Evolutionary conservation across 1,284 basidiomycete species (phyloP), one percentile per base, ranked within the genome.

Genomic region (Cerioporus squamosus): DNA sequence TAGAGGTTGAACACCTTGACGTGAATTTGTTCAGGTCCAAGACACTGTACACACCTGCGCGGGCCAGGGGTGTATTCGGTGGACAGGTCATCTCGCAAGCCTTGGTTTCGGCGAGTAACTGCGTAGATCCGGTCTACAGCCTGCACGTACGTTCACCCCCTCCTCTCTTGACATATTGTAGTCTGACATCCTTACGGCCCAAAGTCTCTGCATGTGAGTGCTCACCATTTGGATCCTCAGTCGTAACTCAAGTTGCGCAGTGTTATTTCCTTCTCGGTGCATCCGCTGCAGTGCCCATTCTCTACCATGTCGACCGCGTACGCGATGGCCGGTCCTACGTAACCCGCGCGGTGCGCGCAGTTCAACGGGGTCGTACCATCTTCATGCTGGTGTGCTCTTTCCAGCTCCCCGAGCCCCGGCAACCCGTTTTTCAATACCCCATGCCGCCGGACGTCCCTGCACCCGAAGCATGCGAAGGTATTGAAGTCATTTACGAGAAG

Each of bases 31-130:
- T 87, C 71, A 84, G 89, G 33, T 92, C 90, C 0, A 88, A 85
- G 66, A 84, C 84, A 1, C 79, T 95, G 1, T 91, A 85, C 81
- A 63, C 86, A 15, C 93, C 92, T 0, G 71, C 74, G 10, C 78
- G 81, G 18, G 83, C 84, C 18, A 81, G 93, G 59, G 93, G 94
- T 23, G 93, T 94, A 5, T 96, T 94, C 67, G 94, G 95, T 54
- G 95, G 94, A 63, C 91, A 93, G 71, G 94, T 96, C 58, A 94
- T 97, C 64, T 94, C 90, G 9, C 94, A 95, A 69, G 91, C 92
- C 5, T 77, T 95, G 29, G 84, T 91, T 15, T 86, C 92, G 14
- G 93, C 93, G 5, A 89, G 89, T 22, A 85, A 86, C 63, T 89
- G 88, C 46, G 87, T 95, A 1, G 78, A 86, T 52, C 75, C 84